Percentiles rank a stretch among this genome's conserved stretches.
Evolutionary conservation across 1,284 basidiomycete genomes (phyloP).

Genomic region (Cutaneotrichosporon sp.): DNA sequence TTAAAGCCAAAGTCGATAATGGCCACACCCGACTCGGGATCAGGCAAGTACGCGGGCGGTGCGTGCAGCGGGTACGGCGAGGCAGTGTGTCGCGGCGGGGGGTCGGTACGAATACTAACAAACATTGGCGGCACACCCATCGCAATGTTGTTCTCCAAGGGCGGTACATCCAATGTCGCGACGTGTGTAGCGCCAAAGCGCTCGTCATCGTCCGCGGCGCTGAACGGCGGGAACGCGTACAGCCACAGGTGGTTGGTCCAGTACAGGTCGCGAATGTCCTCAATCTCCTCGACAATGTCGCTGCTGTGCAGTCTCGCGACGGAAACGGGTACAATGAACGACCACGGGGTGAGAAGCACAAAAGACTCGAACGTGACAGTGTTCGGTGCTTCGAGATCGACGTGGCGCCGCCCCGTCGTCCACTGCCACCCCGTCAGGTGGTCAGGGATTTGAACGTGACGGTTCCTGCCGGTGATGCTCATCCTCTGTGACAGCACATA

Average conservation of each 20-base stretch:
- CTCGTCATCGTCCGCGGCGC: neutral
- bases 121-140: conserved; percentile 29
- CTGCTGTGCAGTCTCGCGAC: conserved; percentile 25
- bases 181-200: conserved; percentile 27
- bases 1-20: conserved; percentile 30
- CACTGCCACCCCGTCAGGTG: conserved; percentile 39
- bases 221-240: conserved; percentile 38
- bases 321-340: conserved; percentile 35
- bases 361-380: conserved; percentile 37
- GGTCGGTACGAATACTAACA: conserved; percentile 41
- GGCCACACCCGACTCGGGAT: conserved; percentile 40
- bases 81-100: conserved; percentile 40
- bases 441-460: conserved; percentile 8
- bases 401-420: conserved; percentile 25
- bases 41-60: conserved; percentile 33
- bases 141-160: conserved; percentile 26
- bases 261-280: conserved; percentile 27
- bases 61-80: conserved; percentile 30
- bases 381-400: conserved; percentile 21
- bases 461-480: neutral
- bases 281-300: conserved; percentile 22
- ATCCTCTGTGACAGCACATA: conserved; percentile 29
- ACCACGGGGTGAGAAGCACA: conserved; percentile 35
- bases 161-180: conserved; percentile 36
- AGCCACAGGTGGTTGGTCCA: conserved; percentile 38